Base-by-base conservation (phyloP, 495 filamentous ascomycete genomes). In the Neurospora sp. region DNA sequence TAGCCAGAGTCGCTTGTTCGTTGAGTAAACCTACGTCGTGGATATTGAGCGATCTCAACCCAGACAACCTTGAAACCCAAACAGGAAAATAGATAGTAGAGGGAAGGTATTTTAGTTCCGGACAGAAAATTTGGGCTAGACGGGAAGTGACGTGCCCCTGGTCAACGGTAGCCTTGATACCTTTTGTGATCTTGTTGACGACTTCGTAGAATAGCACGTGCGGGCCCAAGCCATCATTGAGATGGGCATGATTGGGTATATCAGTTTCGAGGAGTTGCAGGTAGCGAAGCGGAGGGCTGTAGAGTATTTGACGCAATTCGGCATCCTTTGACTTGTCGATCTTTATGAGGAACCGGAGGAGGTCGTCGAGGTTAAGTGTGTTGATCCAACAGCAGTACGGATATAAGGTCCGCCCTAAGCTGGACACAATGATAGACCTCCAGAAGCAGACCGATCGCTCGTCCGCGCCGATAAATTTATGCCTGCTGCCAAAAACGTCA, bases 341-440 rank as follows among this genome's bases (percentile, higher is more conserved):
- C 72, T 39, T 39, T 70, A 69, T 85, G 85, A 31, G 73, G 79
- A 4, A 85, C 3, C 86, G 82, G 10, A 94, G 82, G 20, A 92
- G 83, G 27, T 87, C 77, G 42, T 81, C 74, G 4, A 94, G 82
- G 74, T 90, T 89, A 72, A 95, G 80, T 31, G 83, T 77, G 39
- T 87, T 87, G 61, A 93, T 86, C 79, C 91, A 93, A 40, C 85
- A 83, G 75, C 87, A 90, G 75, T 95, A 94, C 0, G 90, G 90
- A 73, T 88, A 91, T 39, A 86, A 80, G 0, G 92, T 92, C 73
- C 84, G 79, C 12, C 85, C 87, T 39, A 91, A 70, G 73, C 89
- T 89, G 2, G 92, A 94, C 8, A 89, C 81, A 70, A 92, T 86
- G 69, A 94, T 86, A 8, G 90, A 90, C 41, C 87, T 85, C 92